These are phyloP conservation scores for Trichophyton mentagrophytes DNA, from an alignment of 2,329 filamentous ascomycete genomes.

Conservation along the genomic window DNA sequence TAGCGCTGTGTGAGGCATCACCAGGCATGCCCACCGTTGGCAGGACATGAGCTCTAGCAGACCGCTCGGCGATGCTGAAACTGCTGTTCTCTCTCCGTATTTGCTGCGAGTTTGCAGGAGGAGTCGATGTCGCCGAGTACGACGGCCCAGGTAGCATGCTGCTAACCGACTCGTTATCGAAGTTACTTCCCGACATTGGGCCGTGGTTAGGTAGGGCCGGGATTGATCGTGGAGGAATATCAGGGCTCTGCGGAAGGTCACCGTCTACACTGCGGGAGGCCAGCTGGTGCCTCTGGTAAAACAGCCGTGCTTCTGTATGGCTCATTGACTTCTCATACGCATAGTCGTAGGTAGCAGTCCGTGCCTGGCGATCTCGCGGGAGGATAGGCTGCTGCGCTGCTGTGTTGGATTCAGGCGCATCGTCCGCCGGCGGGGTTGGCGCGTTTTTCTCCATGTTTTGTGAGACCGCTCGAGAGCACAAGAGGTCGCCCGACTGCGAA, in stretches of 20 bases:
- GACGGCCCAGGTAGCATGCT: conserved; percentile 5
- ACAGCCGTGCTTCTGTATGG: conserved; percentile 85
- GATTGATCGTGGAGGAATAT: not conserved
- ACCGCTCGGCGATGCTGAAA: not conserved
- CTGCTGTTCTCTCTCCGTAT: not conserved
- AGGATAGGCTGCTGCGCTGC: conserved; percentile 19
- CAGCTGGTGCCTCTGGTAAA: conserved; percentile 79
- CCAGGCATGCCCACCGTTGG: conserved; percentile 45
- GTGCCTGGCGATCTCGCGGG: conserved; percentile 38
- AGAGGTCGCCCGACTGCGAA: not conserved
- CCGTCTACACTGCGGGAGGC: conserved; percentile 37
- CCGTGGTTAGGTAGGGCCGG: conserved; percentile 15
- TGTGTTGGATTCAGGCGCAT: conserved; percentile 6
- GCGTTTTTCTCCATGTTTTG: not conserved
- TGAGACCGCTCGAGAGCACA: not conserved
- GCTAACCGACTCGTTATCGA: conserved; percentile 12
- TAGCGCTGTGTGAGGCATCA: conserved; percentile 40
- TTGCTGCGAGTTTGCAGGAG: conserved; percentile 29
- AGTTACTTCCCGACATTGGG: conserved; percentile 12
- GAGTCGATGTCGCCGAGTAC: conserved; percentile 13
- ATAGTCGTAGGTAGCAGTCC: conserved; percentile 85
- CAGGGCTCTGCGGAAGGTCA: conserved; percentile 28
- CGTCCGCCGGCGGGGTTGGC: not conserved
- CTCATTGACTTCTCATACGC: conserved; percentile 89
- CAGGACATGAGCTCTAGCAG: conserved; percentile 26